Evolutionary conservation across 257 asterid species (phyloP).

Genomic region (Solanum stenotomum): DNA sequence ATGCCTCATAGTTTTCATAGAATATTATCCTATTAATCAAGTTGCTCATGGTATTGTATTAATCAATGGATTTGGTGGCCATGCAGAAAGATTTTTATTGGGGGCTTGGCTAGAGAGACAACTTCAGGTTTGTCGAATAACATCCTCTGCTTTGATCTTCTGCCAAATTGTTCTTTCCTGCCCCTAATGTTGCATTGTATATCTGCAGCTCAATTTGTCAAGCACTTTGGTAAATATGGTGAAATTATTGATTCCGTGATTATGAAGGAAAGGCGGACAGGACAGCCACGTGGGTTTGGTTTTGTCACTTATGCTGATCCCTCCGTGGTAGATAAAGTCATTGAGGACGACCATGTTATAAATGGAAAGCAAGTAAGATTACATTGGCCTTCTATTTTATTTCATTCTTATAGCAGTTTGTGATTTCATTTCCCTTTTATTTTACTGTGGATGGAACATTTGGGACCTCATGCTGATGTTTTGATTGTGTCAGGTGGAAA

Average conservation of each 20-base stretch:
- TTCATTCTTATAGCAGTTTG: not conserved
- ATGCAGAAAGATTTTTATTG: slow-evolving; percentile 48
- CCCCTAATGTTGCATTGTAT: not conserved
- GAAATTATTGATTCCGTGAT: slow-evolving; percentile 57
- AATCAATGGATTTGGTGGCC: not conserved
- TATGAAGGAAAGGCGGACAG: slow-evolving; percentile 48
- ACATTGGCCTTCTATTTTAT: not conserved
- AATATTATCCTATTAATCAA: not conserved
- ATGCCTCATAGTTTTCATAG: not conserved
- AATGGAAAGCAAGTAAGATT: slow-evolving; percentile 51
- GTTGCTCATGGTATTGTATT: not conserved
- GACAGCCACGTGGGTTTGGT: slow-evolving; percentile 59
- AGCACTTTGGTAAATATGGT: slow-evolving; percentile 53
- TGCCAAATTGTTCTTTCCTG: not conserved
- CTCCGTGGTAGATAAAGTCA: slow-evolving; percentile 41
- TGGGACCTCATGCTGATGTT: not conserved
- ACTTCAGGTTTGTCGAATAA: slow-evolving; percentile 29
- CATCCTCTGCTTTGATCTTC: not conserved
- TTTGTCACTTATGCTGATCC: slow-evolving; percentile 52
- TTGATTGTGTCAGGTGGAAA: slow-evolving; percentile 37
- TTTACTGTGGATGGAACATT: not conserved
- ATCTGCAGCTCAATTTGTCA: slow-evolving; percentile 26
- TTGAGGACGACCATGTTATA: slow-evolving; percentile 42
- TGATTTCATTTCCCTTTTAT: not conserved
- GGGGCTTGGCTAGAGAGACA: slow-evolving; percentile 57